Conservation (phyloP, 768 basidiomycete genomes). For the Phlegmacium glaucopus region DNA sequence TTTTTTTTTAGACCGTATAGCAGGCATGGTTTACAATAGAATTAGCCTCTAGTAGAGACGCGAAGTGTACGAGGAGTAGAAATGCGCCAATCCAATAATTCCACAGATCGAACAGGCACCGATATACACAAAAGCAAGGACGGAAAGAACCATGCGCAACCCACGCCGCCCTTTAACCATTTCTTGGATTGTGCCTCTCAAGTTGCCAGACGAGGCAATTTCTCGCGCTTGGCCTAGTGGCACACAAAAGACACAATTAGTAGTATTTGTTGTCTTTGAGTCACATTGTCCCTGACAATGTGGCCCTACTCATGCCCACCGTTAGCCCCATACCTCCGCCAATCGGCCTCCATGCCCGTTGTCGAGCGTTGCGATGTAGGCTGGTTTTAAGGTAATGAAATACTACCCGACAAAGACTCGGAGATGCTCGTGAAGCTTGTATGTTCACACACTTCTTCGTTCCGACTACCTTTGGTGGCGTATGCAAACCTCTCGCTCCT, state of each 20-base stretch:
- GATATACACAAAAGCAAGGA: too few species aligned
- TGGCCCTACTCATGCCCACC: constrained; percentile 19
- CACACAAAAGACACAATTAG: too few species aligned
- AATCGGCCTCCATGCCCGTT: background rate
- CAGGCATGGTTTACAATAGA: background rate
- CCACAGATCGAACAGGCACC: background rate
- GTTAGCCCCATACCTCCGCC: constrained; percentile 9
- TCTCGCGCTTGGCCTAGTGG: background rate
- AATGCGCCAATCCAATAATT: background rate
- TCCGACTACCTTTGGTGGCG: too few species aligned
- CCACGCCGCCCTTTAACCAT: background rate
- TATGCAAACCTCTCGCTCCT: too few species aligned
- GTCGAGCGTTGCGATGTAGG: constrained; percentile 18
- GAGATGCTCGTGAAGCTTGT: constrained; percentile 13
- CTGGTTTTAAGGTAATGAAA: constrained; percentile 37
- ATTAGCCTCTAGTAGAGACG: background rate
- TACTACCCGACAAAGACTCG: too few species aligned
- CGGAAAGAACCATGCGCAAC: background rate
- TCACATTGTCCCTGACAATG: constrained; percentile 4
- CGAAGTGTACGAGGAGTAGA: background rate
- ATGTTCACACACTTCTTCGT: too few species aligned
- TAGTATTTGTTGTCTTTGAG: background rate
- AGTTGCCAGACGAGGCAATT: background rate
- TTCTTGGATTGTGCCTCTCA: background rate
- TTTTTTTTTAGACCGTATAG: background rate